A percentile compares a stretch with the other conserved stretches of the same genome.
Conservation (phyloP, 139 green algal species). For the Chlamydomonas applanata region DNA sequence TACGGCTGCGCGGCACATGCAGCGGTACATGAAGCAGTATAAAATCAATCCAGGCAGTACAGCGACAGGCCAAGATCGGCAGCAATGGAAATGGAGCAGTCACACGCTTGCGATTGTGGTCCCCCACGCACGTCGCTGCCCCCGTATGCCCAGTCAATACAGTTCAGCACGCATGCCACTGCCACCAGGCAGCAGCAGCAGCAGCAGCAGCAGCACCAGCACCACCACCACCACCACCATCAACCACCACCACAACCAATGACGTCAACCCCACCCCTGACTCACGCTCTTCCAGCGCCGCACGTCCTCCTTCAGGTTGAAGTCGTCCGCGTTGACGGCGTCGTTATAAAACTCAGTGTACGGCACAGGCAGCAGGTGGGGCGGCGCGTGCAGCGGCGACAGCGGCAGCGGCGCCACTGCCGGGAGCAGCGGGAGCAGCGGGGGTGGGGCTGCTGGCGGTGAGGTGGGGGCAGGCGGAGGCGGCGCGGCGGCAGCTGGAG, state of each 20-base stretch:
- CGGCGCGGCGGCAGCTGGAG: too few relatives aligned
- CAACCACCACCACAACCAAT: background rate
- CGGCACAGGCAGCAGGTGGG: constrained; percentile 16
- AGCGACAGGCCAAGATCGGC: too few relatives aligned
- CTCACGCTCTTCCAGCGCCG: constrained; percentile 53
- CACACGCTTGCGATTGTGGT: too few relatives aligned
- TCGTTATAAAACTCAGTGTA: constrained; percentile 74
- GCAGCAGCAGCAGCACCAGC: too few relatives aligned
- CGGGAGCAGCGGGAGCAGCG: background rate
- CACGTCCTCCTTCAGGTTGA: constrained; percentile 77
- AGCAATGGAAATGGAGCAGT: too few relatives aligned
- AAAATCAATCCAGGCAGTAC: constrained; percentile 4
- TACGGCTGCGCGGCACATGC: constrained; percentile 3
- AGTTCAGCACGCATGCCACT: too few relatives aligned
- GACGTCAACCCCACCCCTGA: background rate
- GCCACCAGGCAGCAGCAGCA: too few relatives aligned
- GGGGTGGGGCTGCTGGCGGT: background rate
- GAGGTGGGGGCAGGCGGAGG: too few relatives aligned
- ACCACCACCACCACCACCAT: background rate
- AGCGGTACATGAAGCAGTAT: background rate
- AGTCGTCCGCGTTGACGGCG: constrained; percentile 75
- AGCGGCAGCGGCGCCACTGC: background rate
- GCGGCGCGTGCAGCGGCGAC: background rate
- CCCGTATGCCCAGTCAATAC: too few relatives aligned
- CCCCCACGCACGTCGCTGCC: too few relatives aligned